Base-by-base conservation (phyloP, 495 filamentous ascomycete species). In the Penicillium lividum region DNA sequence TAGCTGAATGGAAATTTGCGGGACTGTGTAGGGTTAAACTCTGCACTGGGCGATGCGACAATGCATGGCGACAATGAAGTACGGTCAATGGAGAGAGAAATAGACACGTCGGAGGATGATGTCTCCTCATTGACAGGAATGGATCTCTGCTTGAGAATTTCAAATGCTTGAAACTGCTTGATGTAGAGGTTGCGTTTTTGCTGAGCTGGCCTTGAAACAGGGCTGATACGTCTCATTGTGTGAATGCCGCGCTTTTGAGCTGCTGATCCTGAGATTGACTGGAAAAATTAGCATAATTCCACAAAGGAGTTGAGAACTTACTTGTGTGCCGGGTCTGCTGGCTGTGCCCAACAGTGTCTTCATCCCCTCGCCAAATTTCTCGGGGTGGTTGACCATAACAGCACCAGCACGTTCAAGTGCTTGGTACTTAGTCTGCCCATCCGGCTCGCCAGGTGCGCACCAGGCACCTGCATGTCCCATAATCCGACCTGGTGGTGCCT, bases 381-480 rank as follows among this genome's bases (percentile, higher is more conserved):
- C 84, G 0, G 91, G 92, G 67, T 96, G 91, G 57, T 89, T 84
- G 8, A 93, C 87, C 71, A 95, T 87, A 1, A 84, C 84, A 0
- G 84, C 89, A 6, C 90, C 90, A 15, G 85, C 90, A 56, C 79
- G 74, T 65, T 88, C 73, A n/a, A 95, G 79, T 15, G 82, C 80
- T 25, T 80, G 77, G 54, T 89, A 85, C 72, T 95, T 95, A 13
- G 77, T 77, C 30, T 73, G 71, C 0, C 87, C 83, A 55, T 80
- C 78, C 7, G 85, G 84, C 59, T 95, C 90, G 15, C 87, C 86
- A 8, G 83, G 76, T 0, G 84, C 78, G 31, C 82, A 78, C 75
- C 90, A 90, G 33, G 92, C 92, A 15, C 92, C 92, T 13, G 91
- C 89, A 72, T 96, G 92, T 18, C 92, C 92, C 91, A 96, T 94